Percentiles rank a stretch among this genome's conserved stretches.
These are phyloP conservation scores for Athelia psychrophila DNA, from an alignment of 1,284 basidiomycete species.

Conservation along the genomic window DNA sequence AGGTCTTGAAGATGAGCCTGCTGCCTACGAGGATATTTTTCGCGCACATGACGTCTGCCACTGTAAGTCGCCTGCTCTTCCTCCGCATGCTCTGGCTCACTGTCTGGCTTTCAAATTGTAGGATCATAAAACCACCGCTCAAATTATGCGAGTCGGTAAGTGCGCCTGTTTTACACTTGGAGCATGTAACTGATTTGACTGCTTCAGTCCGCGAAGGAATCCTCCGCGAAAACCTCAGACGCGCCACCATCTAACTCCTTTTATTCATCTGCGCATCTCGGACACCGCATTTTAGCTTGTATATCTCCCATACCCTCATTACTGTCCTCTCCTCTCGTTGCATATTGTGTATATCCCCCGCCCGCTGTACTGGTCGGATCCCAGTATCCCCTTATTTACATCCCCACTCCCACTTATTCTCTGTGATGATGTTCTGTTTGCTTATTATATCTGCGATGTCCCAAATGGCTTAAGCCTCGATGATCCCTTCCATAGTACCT, in stretches of 20 bases:
- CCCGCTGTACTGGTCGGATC: too few relatives aligned
- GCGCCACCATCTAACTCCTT: neutral
- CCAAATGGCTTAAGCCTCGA: too few relatives aligned
- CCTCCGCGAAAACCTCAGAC: slow-evolving; percentile 25
- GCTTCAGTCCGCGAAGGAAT: slow-evolving; percentile 55
- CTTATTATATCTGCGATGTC: too few relatives aligned
- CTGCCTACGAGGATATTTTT: slow-evolving; percentile 37
- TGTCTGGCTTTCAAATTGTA: slow-evolving; percentile 10
- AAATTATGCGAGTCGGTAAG: slow-evolving; percentile 34
- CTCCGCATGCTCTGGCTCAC: neutral
- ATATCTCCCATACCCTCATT: too few relatives aligned
- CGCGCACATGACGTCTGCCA: slow-evolving; percentile 47
- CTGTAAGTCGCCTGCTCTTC: slow-evolving; percentile 29
- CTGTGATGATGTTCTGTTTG: too few relatives aligned
- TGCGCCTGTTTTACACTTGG: neutral
- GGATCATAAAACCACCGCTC: slow-evolving; percentile 41
- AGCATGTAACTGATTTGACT: slow-evolving; percentile 4
- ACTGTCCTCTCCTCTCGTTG: too few relatives aligned
- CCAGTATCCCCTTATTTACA: too few relatives aligned
- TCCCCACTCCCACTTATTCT: too few relatives aligned
- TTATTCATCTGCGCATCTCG: too few relatives aligned
- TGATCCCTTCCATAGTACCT: too few relatives aligned
- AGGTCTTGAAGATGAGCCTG: slow-evolving; percentile 40
- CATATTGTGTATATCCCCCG: too few relatives aligned
- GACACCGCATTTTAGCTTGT: too few relatives aligned